Conservation (phyloP, 2,329 filamentous ascomycete species). For the Leptographium galeiforme region DNA sequence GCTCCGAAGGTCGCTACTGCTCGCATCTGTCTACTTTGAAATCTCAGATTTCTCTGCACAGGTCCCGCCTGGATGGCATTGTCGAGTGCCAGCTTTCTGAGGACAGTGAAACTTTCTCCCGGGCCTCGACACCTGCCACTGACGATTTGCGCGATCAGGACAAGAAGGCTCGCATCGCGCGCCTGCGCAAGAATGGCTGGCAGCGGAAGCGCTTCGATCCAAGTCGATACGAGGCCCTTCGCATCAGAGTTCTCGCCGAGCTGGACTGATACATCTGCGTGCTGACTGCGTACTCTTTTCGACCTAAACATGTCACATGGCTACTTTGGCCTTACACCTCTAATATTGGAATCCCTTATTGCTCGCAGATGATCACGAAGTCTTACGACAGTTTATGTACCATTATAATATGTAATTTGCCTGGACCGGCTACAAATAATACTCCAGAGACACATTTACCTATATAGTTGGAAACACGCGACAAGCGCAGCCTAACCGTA, state of each 20-base stretch:
- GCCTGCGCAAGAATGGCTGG: conserved; percentile 41
- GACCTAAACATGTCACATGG: too few species aligned
- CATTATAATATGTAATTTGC: too few species aligned
- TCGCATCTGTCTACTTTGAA: conserved; percentile 33
- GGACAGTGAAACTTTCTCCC: neutral
- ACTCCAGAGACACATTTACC: too few species aligned
- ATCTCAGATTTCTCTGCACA: conserved; percentile 34
- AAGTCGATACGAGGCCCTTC: conserved; percentile 36
- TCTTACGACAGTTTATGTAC: too few species aligned
- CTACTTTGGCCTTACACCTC: too few species aligned
- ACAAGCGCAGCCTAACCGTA: too few species aligned
- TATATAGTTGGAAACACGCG: too few species aligned
- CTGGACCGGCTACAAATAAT: too few species aligned
- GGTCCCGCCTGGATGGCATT: conserved; percentile 30
- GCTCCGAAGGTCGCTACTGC: conserved; percentile 35
- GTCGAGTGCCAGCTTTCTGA: conserved; percentile 15
- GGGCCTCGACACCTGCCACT: conserved; percentile 12
- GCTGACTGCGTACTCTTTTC: too few species aligned
- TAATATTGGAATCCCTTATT: too few species aligned
- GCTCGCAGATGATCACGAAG: too few species aligned
- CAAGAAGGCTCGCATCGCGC: conserved; percentile 37
- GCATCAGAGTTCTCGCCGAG: conserved; percentile 38
- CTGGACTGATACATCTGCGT: conserved; percentile 17
- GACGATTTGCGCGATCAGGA: conserved; percentile 27
- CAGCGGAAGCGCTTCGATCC: conserved; percentile 41